Base-by-base conservation (phyloP, 768 basidiomycete species). In the Trametes cubensis region DNA sequence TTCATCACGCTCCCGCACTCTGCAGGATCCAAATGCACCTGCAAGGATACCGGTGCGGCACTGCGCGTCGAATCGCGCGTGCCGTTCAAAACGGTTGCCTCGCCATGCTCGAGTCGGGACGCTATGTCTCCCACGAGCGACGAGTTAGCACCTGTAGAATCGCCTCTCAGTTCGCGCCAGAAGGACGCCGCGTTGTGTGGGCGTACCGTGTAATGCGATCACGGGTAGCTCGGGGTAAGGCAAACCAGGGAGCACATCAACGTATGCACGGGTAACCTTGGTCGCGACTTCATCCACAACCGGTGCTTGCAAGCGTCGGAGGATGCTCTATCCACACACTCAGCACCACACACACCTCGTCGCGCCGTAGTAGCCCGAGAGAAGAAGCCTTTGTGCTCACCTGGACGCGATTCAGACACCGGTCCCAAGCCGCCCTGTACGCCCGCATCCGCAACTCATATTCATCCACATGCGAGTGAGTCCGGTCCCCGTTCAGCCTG, bases 211-310 rank as follows among this genome's bases (percentile, higher is more conserved):
- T 30, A 90, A 76, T 0, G 81, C 76, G 52, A 88, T 76, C 6
- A 85, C 81, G 3, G 88, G 86, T 6, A 90, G 69, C 66, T 90
- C 88, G 5, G 77, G 64, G 50, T 81, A 81, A 0, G 87, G 86
- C n/a, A 87, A 71, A 3, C 84, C 83, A 8, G 82, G 81, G 0
- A 88, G 72, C 13, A 75, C 65, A 52, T 80, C 73, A 0, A 69
- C 66, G 64, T 86, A 83, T 7, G 85, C 80, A 3, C 65, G 69
- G 30, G 72, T 66, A 15, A 89, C 77, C 50, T 79, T 68, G 1
- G 78, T 64, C 6, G 79, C 72, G 15, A 89, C 75, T 14, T 74
- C 74, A 4, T 76, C 70, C 5, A 82, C 80, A 10, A 85, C 74
- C 0, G 85, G 81, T 0, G 72, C 75, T 63, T 87, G 80, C 14